These are phyloP conservation scores for Nicotiana otophora DNA, from an alignment of 257 asterid species.

Conservation along the genomic window DNA sequence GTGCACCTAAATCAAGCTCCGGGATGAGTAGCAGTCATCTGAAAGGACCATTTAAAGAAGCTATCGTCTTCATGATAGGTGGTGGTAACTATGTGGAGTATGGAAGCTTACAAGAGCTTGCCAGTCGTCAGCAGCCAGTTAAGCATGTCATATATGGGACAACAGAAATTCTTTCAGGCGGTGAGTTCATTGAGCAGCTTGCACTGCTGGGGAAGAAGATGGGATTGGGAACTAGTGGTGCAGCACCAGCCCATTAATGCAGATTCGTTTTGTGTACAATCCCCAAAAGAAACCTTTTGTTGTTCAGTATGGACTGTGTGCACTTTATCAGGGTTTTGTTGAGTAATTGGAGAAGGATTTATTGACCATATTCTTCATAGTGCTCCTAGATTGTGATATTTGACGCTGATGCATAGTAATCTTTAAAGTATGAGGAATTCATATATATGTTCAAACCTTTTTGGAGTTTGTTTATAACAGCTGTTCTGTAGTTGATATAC, in stretches of 20 bases:
- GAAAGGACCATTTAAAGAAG: conserved; percentile 94
- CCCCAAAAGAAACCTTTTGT: not conserved
- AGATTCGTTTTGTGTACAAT: conserved; percentile 1
- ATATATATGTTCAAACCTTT: not conserved
- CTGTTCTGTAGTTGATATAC: not conserved
- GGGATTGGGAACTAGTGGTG: conserved; percentile 57
- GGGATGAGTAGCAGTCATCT: conserved; percentile 63
- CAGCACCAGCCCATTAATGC: conserved; percentile 24
- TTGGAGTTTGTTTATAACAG: not conserved
- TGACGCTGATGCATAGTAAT: not conserved
- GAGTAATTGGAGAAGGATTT: not conserved
- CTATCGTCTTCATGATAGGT: conserved; percentile 93
- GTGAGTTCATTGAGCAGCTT: conserved; percentile 91
- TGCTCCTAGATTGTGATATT: not conserved
- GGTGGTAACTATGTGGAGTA: conserved; percentile 97
- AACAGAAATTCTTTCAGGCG: conserved; percentile 88
- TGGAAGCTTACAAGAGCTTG: conserved; percentile 74
- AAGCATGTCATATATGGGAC: conserved; percentile 85
- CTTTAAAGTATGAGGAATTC: not conserved
- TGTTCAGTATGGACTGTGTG: not conserved
- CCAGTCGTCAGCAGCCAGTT: conserved; percentile 64
- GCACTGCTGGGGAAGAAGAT: conserved; percentile 64
- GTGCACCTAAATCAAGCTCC: conserved; percentile 71
- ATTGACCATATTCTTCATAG: not conserved
- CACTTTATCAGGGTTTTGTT: not conserved